Conservation (phyloP, 2,329 filamentous ascomycete species). For the Colletotrichum sp. region DNA sequence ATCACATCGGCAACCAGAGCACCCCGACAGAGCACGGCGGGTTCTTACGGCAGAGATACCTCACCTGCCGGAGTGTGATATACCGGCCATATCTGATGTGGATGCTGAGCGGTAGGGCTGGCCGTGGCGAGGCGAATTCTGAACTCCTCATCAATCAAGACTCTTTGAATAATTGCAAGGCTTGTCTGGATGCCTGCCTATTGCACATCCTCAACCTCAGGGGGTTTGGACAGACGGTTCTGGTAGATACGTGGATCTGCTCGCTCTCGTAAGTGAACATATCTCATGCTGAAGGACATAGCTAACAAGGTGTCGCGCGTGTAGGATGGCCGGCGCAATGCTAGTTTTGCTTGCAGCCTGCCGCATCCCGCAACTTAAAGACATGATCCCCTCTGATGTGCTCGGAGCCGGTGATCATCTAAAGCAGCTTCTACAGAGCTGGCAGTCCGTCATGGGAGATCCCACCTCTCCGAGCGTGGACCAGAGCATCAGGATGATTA, state of each 20-base stretch:
- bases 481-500: conserved; percentile 50
- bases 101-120: conserved; percentile 46
- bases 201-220: conserved; percentile 54
- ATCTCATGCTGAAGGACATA: background rate
- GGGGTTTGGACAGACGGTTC: conserved; percentile 53
- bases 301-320: background rate
- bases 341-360: conserved; percentile 51
- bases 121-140: conserved; percentile 26
- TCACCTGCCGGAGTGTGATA: conserved; percentile 57
- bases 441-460: conserved; percentile 44
- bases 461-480: conserved; percentile 50
- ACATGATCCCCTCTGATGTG: conserved; percentile 42
- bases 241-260: conserved; percentile 61
- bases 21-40: conserved; percentile 46
- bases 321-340: conserved; percentile 55
- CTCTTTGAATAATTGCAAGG: conserved; percentile 45
- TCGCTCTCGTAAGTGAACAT: conserved; percentile 49
- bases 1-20: conserved; percentile 19
- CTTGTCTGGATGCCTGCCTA: conserved; percentile 52
- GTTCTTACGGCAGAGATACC: conserved; percentile 54
- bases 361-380: conserved; percentile 39
- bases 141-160: conserved; percentile 32
- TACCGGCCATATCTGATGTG: conserved; percentile 57
- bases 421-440: conserved; percentile 41
- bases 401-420: conserved; percentile 46